Evolutionary conservation across 176 grass and related monocot species (phyloP).

Genomic region (sorghum (Sorghum bicolor)): DNA sequence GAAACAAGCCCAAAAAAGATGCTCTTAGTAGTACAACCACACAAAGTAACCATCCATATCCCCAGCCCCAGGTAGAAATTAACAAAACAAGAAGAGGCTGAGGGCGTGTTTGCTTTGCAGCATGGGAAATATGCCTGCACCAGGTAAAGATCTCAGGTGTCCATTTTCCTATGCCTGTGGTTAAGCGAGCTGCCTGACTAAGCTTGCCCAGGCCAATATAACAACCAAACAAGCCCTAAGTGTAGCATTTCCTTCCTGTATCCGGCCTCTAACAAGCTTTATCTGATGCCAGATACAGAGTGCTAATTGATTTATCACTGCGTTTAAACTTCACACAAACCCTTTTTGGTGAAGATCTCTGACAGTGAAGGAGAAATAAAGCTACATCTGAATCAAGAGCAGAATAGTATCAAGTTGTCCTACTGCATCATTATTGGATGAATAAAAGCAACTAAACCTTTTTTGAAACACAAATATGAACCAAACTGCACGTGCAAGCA

Average conservation of each 20-base stretch:
- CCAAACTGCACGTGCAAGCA: neutral
- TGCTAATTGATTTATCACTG: conserved; percentile 59
- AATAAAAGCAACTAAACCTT: conserved; percentile 13
- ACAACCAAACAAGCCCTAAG: neutral
- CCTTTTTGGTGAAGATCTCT: conserved; percentile 46
- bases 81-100: neutral
- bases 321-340: conserved; percentile 71
- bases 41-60: neutral
- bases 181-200: no score
- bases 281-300: conserved; percentile 24
- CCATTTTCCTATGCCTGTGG: neutral
- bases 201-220: no score
- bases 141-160: neutral
- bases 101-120: neutral
- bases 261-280: conserved; percentile 16
- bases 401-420: neutral
- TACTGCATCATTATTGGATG: neutral
- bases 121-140: neutral
- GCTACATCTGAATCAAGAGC: neutral
- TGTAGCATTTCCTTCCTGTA: conserved; percentile 24
- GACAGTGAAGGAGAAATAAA: conserved; percentile 42
- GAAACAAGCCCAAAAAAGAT: conserved; percentile 3
- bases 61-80: neutral
- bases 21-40: neutral
- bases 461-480: neutral